phyloP scores from a whole-genome alignment of 2,329 filamentous ascomycete genomes.

The Cordyceps farinosa region DNA sequence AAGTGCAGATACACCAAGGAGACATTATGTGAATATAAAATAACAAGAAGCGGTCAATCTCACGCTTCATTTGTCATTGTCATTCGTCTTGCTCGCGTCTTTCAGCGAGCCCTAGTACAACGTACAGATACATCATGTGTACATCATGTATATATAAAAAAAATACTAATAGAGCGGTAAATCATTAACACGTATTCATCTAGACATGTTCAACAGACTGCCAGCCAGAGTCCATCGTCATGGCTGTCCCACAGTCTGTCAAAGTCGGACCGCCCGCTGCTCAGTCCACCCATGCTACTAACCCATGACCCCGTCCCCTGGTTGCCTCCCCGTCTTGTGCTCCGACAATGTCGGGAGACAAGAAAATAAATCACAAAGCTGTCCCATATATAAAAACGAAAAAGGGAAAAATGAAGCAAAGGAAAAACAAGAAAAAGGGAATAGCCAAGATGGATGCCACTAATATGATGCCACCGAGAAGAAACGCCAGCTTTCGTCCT shows the following conservation, averaged over 20 bases:
- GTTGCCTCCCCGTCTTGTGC: background rate
- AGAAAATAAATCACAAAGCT: background rate
- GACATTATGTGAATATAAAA: constrained; percentile 7
- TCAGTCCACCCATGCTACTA: constrained; percentile 4
- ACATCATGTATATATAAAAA: constrained; percentile 9
- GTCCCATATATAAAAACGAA: constrained; percentile 7
- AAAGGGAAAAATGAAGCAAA: background rate
- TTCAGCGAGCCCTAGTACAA: background rate
- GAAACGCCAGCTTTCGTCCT: constrained; percentile 12
- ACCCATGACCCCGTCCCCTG: background rate
- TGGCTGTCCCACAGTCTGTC: constrained; percentile 21
- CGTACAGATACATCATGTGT: background rate
- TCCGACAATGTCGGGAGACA: background rate
- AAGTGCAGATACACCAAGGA: background rate
- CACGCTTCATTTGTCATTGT: too few species aligned
- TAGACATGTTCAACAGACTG: constrained; percentile 12
- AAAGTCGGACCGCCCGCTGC: constrained; percentile 13
- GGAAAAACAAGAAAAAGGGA: constrained; percentile 1
- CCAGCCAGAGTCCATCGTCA: constrained; percentile 18
- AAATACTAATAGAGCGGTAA: background rate
- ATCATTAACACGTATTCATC: constrained; percentile 13
- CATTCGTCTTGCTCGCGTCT: too few species aligned
- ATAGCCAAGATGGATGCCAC: background rate
- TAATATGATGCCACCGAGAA: background rate
- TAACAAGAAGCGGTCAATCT: too few species aligned